Conservation (phyloP, 129 eudicot genomes). For the Chrysanthemum lavandulifolium region DNA sequence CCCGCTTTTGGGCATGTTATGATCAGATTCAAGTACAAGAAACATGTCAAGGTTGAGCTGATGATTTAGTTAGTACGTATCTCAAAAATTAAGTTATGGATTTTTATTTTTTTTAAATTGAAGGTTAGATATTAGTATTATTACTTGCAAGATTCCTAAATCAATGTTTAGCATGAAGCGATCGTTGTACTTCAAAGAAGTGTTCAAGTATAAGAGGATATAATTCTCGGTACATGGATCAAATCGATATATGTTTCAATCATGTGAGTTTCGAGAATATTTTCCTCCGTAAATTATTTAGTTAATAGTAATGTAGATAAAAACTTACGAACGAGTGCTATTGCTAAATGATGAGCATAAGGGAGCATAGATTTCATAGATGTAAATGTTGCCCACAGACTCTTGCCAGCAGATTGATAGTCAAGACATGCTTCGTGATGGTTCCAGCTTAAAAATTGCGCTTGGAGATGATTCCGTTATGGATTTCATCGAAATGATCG, state of each 20-base stretch:
- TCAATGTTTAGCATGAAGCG: no score
- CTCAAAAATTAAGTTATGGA: no score
- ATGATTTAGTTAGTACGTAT: no score
- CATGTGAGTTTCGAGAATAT: conserved; percentile 4
- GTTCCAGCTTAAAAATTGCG: conserved; percentile 43
- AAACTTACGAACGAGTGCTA: conserved; percentile 38
- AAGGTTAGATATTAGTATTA: no score
- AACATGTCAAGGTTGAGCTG: no score
- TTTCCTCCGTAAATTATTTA: not conserved
- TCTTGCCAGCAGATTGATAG: conserved; percentile 17
- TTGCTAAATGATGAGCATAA: conserved; percentile 36
- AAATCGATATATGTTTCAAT: conserved; percentile 41
- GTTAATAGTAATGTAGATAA: not conserved
- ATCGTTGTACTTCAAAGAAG: no score
- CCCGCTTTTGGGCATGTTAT: no score
- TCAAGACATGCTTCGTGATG: conserved; percentile 29
- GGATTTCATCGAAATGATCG: conserved; percentile 54
- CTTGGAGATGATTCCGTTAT: conserved; percentile 38
- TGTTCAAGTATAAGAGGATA: conserved; percentile 45
- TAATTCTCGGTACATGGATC: conserved; percentile 51
- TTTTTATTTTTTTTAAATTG: no score
- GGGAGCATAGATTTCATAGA: conserved; percentile 60
- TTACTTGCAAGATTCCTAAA: no score
- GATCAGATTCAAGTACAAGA: no score
- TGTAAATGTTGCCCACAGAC: conserved; percentile 25